phyloP scores from a whole-genome alignment of 768 basidiomycete species.

The Cystofilobasidium bisporidii region DNA sequence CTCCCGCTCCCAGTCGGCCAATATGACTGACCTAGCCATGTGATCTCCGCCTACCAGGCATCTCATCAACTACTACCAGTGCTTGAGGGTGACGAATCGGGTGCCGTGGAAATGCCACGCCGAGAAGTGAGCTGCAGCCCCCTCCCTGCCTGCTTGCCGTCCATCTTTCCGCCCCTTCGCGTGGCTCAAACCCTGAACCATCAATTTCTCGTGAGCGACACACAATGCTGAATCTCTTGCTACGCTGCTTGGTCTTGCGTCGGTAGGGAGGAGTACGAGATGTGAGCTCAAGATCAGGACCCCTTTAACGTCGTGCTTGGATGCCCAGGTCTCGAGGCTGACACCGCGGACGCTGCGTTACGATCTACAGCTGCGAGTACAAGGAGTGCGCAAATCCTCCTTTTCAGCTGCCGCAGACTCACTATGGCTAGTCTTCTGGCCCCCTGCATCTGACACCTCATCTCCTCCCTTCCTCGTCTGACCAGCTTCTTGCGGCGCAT shows the following conservation, averaged over 20 bases:
- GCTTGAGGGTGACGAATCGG: not conserved
- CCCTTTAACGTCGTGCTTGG: not conserved
- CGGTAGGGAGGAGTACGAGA: constrained; percentile 11
- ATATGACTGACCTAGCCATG: not conserved
- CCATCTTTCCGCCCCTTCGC: not conserved
- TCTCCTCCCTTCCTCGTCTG: too few relatives aligned
- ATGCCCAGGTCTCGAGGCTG: not conserved
- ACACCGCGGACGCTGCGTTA: too few relatives aligned
- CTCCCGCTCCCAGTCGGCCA: not conserved
- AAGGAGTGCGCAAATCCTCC: not conserved
- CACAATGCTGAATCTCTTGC: too few relatives aligned
- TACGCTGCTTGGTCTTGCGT: too few relatives aligned
- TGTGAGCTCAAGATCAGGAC: not conserved
- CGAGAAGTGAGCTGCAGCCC: constrained; percentile 13
- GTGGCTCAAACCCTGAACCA: too few relatives aligned
- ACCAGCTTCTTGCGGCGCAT: constrained; percentile 6
- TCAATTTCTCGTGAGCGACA: too few relatives aligned
- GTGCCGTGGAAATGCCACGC: constrained; percentile 12
- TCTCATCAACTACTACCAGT: not conserved
- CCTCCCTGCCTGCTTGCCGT: too few relatives aligned
- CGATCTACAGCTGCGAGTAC: not conserved
- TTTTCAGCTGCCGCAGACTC: too few relatives aligned
- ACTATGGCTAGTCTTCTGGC: too few relatives aligned
- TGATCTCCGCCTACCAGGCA: not conserved
- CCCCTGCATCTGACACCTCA: too few relatives aligned